These are phyloP conservation scores for Adiantum capillusveneris DNA, from an alignment of 75 land plant species.

Conservation along the genomic window DNA sequence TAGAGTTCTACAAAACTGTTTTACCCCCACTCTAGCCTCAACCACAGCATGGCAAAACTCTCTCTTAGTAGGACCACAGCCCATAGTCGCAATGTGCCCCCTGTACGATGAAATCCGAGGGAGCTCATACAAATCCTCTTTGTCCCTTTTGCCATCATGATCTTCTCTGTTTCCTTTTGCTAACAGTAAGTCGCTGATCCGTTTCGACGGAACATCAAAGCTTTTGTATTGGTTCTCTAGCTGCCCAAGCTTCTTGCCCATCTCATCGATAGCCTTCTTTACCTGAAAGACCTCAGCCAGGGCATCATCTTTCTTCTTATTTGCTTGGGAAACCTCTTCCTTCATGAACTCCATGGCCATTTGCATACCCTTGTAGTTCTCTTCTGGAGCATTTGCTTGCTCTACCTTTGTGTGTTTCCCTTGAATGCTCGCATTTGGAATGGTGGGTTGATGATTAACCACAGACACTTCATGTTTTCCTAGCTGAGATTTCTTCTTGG, in stretches of 20 bases:
- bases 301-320: conserved; percentile 55
- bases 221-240: conserved; percentile 61
- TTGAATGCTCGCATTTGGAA: neutral
- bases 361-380: conserved; percentile 31
- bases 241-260: conserved; percentile 42
- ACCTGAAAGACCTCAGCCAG: conserved; percentile 57
- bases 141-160: conserved; percentile 5
- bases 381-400: neutral
- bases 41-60: conserved; percentile 68
- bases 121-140: conserved; percentile 16
- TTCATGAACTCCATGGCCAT: conserved; percentile 43
- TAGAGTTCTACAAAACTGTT: conserved; percentile 61
- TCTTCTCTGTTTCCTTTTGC: neutral
- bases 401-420: neutral
- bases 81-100: conserved; percentile 12
- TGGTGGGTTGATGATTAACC: neutral
- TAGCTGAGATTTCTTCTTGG: neutral
- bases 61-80: conserved; percentile 42
- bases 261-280: conserved; percentile 50
- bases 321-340: conserved; percentile 51
- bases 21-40: conserved; percentile 66
- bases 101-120: conserved; percentile 5
- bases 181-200: conserved; percentile 18
- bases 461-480: neutral
- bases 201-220: conserved; percentile 32